Base-by-base conservation (phyloP, 2,329 filamentous ascomycete genomes). In the Aquanectria penicillioides region DNA sequence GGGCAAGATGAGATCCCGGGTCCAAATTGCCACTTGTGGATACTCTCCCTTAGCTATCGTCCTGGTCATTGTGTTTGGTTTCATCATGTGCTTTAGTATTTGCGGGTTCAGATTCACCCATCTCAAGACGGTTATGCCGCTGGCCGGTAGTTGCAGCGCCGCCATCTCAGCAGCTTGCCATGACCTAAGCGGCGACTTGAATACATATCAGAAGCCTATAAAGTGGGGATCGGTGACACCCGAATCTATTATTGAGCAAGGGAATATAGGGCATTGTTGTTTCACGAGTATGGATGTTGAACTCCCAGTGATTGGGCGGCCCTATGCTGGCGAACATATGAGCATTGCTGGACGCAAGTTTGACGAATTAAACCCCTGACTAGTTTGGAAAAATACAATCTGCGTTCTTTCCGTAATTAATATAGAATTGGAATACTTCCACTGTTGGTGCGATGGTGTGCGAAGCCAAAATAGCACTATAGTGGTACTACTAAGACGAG, bases 91-190 rank as follows among this genome's bases (percentile, higher is more conserved):
- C 11, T 6, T 11, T 12, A 12, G 22, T 4, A 18, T 37, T 2
- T 36, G 20, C 13, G 10, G 20, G 2, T 48, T 48, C 15, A 17
- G 8, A 13, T 18, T 18, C 6, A 25, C 26, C 2, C 12, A 12
- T 15, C 37, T 36, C n/a, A 18, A 6, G 13, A 48, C 13, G 9
- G 6, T n/a, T 6, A 37, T 37, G 31, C 44, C 31, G 3, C 11
- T 48, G 5, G 31, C 26, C 2, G 44, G 20, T 2, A 48, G 13
- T 26, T 36, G 29, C 31, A 37, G 31, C n/a, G 44, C 31, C 0
- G 44, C 31, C 8, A 48, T 48, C 10, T 48, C 44, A n/a, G 44
- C 44, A 25, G 44, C 44, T 26, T 48, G 44, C 10, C 44, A 48
- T 11, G 13, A 37, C 18, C 5, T 20, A 4, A 26, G 15, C 9